Conservation (phyloP, 1,284 basidiomycete species). For the Naganishia cerealis region DNA sequence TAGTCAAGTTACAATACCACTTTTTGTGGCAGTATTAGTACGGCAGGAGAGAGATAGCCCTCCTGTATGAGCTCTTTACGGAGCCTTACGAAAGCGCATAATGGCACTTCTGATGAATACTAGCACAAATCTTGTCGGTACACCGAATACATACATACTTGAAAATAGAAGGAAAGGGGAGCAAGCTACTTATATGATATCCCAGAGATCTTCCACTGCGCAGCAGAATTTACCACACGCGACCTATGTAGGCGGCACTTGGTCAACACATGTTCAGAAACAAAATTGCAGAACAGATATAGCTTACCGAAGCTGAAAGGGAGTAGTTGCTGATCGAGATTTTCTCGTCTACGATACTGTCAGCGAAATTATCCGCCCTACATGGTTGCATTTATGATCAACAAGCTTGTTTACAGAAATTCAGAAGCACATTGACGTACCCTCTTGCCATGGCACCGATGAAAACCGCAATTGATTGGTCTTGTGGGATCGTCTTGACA, state of each 20-base stretch:
- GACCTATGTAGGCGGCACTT: slow-evolving; percentile 51
- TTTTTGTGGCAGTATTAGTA: too few relatives aligned
- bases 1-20: too few relatives aligned
- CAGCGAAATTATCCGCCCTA: slow-evolving; percentile 90
- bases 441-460: slow-evolving; percentile 97
- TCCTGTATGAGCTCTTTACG: not conserved
- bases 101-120: not conserved
- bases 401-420: not conserved
- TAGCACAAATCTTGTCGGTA: slow-evolving; percentile 10
- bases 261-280: not conserved
- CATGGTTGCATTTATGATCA: slow-evolving; percentile 24
- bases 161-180: not conserved
- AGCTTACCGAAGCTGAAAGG: slow-evolving; percentile 76
- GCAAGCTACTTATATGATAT: slow-evolving; percentile 57
- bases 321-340: slow-evolving; percentile 94
- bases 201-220: slow-evolving; percentile 65
- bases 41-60: not conserved
- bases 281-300: not conserved
- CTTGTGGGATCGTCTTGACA: slow-evolving; percentile 75
- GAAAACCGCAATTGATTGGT: slow-evolving; percentile 89
- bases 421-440: slow-evolving; percentile 40
- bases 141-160: slow-evolving; percentile 12
- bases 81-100: not conserved
- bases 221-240: slow-evolving; percentile 86
- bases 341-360: slow-evolving; percentile 90